Conservation (phyloP, 2,329 filamentous ascomycete species). For the Penicillium frequentans region DNA sequence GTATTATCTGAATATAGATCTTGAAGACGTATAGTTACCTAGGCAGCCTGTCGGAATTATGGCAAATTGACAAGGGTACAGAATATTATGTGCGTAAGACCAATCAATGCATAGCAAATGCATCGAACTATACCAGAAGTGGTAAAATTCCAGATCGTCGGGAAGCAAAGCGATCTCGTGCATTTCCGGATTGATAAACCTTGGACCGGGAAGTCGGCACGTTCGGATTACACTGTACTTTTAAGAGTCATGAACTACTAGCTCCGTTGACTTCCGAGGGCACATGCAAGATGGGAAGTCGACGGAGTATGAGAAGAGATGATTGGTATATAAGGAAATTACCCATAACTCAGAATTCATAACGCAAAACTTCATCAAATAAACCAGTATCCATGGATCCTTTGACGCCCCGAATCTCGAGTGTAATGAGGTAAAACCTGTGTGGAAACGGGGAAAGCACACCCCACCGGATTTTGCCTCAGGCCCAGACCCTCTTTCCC, state of each 20-base stretch:
- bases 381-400: not conserved
- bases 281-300: not conserved
- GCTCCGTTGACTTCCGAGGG: not conserved
- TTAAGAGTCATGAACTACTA: not conserved
- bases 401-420: too few species aligned
- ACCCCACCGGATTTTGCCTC: constrained; percentile 16
- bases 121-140: constrained; percentile 14
- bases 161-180: constrained; percentile 8
- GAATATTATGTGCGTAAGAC: not conserved
- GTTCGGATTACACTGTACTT: constrained; percentile 1
- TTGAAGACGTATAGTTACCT: too few species aligned
- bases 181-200: constrained; percentile 2
- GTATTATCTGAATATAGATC: too few species aligned
- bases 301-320: not conserved
- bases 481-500: constrained; percentile 18
- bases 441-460: not conserved
- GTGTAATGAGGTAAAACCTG: not conserved
- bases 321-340: not conserved
- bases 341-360: not conserved
- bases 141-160: constrained; percentile 23
- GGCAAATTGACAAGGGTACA: not conserved
- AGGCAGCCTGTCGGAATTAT: too few species aligned
- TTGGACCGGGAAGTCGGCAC: constrained; percentile 21
- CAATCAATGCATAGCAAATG: not conserved
- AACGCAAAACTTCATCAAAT: not conserved